phyloP scores from a whole-genome alignment of 208 protist genomes.

The Ichthyophonus hoferi region DNA sequence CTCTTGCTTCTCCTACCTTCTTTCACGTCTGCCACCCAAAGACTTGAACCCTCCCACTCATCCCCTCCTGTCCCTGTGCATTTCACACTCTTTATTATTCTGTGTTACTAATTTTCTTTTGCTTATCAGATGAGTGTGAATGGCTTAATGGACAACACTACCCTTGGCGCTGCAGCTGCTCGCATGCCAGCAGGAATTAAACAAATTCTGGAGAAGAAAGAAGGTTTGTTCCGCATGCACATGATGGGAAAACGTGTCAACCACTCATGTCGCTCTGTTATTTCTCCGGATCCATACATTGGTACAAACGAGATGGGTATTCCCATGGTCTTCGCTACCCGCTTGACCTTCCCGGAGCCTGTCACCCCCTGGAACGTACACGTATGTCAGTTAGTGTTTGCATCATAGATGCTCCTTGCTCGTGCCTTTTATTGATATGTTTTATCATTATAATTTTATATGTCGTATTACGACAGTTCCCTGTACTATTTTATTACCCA shows the following conservation, averaged over 20 bases:
- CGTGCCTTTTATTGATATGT: no score
- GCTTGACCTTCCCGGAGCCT: conserved; percentile 91
- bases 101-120: not conserved
- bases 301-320: conserved; percentile 89
- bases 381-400: not conserved
- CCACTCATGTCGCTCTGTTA: conserved; percentile 94
- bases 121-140: conserved; percentile 49
- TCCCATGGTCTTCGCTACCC: conserved; percentile 77
- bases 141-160: conserved; percentile 55
- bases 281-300: conserved; percentile 96
- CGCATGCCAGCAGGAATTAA: conserved; percentile 57
- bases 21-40: not conserved
- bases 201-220: conserved; percentile 95
- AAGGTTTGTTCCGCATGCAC: conserved; percentile 98
- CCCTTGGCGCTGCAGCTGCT: not conserved
- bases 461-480: no score
- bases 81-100: not conserved
- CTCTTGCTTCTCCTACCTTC: not conserved
- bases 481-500: no score
- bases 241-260: conserved; percentile 99
- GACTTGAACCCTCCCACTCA: not conserved
- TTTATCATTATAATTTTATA: no score
- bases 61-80: not conserved
- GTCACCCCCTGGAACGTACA: conserved; percentile 73
- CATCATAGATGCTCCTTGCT: no score